A percentile compares a stretch with the other conserved stretches of the same genome.
Evolutionary conservation across 73 alveolate genomes (phyloP).

Genomic region (Uronychia binucleata): DNA sequence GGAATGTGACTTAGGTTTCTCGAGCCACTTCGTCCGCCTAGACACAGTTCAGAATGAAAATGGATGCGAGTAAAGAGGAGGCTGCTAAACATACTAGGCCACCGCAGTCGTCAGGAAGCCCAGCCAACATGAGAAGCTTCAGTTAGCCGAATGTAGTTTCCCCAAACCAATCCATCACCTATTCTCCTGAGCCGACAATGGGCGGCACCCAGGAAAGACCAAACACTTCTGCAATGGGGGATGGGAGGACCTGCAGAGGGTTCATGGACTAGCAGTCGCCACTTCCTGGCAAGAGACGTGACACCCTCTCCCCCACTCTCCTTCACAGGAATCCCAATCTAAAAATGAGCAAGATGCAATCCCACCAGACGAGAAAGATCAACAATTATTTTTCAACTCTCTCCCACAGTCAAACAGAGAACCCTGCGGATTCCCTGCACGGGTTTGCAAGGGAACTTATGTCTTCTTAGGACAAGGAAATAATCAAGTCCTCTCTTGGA

Average conservation of each 20-base stretch:
- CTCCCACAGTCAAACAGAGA: no score
- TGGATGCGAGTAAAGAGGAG: background rate
- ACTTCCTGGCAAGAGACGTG: background rate
- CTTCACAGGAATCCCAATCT: no score
- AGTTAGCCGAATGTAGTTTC: background rate
- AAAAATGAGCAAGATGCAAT: background rate
- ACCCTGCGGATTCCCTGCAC: no score
- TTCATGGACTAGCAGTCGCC: background rate
- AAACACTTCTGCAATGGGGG: background rate
- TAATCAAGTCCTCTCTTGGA: background rate
- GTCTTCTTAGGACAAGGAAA: background rate
- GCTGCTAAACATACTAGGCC: background rate
- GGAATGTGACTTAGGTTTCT: no score
- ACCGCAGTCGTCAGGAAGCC: background rate
- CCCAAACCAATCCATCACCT: background rate
- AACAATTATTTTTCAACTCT: background rate
- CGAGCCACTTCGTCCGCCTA: constrained; percentile 20
- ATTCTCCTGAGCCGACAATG: background rate
- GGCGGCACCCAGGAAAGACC: background rate
- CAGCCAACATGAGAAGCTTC: background rate
- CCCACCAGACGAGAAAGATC: background rate
- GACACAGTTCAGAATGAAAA: constrained; percentile 7
- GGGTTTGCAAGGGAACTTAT: no score
- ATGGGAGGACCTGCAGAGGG: no score
- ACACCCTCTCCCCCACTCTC: background rate